phyloP scores from a whole-genome alignment of 148 eudicot genomes.

The Cornus suecica region DNA sequence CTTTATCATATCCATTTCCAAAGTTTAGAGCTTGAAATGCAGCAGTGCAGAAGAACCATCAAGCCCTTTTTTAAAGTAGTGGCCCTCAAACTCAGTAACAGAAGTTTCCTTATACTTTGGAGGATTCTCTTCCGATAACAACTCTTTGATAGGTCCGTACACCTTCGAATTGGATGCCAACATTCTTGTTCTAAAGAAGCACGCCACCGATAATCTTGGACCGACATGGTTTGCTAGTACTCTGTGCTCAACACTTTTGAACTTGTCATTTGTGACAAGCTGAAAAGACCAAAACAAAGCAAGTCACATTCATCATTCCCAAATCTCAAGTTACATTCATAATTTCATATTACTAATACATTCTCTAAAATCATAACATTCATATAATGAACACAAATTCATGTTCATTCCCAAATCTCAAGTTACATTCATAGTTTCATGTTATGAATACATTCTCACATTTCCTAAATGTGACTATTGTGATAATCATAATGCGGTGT shows the following conservation, averaged over 20 bases:
- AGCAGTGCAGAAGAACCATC: conserved; percentile 29
- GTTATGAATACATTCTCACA: too few relatives aligned
- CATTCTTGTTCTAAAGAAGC: conserved; percentile 1
- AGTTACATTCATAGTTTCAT: too few relatives aligned
- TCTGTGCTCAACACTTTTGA: conserved; percentile 13
- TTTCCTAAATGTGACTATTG: too few relatives aligned
- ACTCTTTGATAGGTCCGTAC: conserved; percentile 32
- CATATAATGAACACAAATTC: too few relatives aligned
- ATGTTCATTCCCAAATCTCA: too few relatives aligned
- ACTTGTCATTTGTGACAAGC: conserved; percentile 16
- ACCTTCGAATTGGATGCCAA: neutral
- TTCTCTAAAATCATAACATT: too few relatives aligned
- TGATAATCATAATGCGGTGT: too few relatives aligned
- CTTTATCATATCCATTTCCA: neutral
- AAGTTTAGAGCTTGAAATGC: conserved; percentile 21
- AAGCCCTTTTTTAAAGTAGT: conserved; percentile 27
- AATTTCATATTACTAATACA: too few relatives aligned
- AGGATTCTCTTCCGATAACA: conserved; percentile 32
- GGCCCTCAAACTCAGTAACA: conserved; percentile 18
- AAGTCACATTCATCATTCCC: too few relatives aligned
- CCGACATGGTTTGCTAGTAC: conserved; percentile 8
- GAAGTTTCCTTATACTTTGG: conserved; percentile 31
- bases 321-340: too few relatives aligned
- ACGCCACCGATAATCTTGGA: conserved; percentile 13
- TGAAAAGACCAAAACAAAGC: neutral